Conservation (phyloP, 2,329 filamentous ascomycete genomes). For the Ceratocystis diversiconidia region DNA sequence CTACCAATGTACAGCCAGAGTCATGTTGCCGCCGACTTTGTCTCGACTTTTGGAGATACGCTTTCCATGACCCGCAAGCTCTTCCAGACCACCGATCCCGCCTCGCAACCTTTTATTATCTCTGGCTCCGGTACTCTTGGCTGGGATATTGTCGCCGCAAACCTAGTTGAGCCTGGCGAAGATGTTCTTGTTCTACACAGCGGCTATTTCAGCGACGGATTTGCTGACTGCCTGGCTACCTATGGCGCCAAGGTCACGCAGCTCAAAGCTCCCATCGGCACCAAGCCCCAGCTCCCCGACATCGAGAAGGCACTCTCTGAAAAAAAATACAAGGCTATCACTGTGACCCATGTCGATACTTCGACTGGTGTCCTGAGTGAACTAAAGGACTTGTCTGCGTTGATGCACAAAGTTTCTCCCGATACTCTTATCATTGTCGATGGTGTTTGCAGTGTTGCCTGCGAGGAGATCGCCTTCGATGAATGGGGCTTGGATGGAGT, state of each 20-base stretch:
- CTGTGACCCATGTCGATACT: slow-evolving; percentile 93
- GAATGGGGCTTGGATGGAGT: slow-evolving; percentile 88
- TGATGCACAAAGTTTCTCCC: slow-evolving; percentile 75
- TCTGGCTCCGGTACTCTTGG: slow-evolving; percentile 90
- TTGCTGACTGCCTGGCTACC: slow-evolving; percentile 78
- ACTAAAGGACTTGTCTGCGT: slow-evolving; percentile 66
- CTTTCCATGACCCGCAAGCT: slow-evolving; percentile 79
- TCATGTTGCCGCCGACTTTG: slow-evolving; percentile 80
- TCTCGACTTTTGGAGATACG: slow-evolving; percentile 80
- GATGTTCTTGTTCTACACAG: slow-evolving; percentile 86
- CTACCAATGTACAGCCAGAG: slow-evolving; percentile 52
- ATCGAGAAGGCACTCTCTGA: slow-evolving; percentile 77
- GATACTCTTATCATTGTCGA: slow-evolving; percentile 87
- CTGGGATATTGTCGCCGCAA: slow-evolving; percentile 93
- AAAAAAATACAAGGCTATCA: slow-evolving; percentile 88
- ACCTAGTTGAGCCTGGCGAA: slow-evolving; percentile 78
- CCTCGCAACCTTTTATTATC: slow-evolving; percentile 81
- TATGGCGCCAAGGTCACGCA: slow-evolving; percentile 87
- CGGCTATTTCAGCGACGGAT: slow-evolving; percentile 93
- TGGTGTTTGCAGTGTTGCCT: slow-evolving; percentile 92
- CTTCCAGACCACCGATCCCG: slow-evolving; percentile 74
- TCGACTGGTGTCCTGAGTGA: slow-evolving; percentile 92
- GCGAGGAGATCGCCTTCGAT: slow-evolving; percentile 91
- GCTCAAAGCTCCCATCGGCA: slow-evolving; percentile 76
- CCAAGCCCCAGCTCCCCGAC: slow-evolving; percentile 70